Evolutionary conservation across 768 basidiomycete genomes (phyloP).

Genomic region (Kwoniella sp.): DNA sequence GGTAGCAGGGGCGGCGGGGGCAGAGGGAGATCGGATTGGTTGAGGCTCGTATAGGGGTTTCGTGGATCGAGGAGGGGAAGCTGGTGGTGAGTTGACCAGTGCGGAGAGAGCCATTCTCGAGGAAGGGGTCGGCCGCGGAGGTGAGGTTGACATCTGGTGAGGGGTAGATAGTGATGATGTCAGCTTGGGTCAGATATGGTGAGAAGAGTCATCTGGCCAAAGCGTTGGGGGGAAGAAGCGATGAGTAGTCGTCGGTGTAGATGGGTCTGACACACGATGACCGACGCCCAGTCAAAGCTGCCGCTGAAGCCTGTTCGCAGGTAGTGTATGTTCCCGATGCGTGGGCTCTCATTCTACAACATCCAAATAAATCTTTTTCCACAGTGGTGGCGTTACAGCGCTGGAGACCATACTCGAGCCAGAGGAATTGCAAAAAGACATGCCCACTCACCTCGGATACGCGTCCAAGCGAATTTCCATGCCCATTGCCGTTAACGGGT

Average conservation of each 20-base stretch:
- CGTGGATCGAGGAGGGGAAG: constrained; percentile 20
- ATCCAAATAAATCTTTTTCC: no score
- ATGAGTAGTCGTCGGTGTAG: no score
- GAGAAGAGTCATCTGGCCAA: background rate
- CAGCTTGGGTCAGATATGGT: background rate
- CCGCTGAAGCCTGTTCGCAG: no score
- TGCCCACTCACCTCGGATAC: background rate
- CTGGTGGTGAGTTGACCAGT: constrained; percentile 46
- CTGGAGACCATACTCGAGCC: no score
- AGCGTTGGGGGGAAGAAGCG: background rate
- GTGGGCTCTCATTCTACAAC: no score
- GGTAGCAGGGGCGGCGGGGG: background rate
- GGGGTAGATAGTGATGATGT: background rate
- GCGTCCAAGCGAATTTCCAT: constrained; percentile 1
- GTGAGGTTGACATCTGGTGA: constrained; percentile 6
- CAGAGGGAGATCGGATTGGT: constrained; percentile 3
- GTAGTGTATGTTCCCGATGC: no score
- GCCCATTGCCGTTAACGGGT: constrained; percentile 3
- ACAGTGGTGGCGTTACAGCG: no score
- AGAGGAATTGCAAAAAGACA: no score
- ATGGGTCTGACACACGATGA: no score
- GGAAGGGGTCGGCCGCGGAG: constrained; percentile 24
- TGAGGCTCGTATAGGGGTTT: constrained; percentile 6
- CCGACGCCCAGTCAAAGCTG: no score
- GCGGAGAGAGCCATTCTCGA: constrained; percentile 49